Evolutionary conservation across 2,329 filamentous ascomycete genomes (phyloP).

Genomic region (Monilinia polystroma): DNA sequence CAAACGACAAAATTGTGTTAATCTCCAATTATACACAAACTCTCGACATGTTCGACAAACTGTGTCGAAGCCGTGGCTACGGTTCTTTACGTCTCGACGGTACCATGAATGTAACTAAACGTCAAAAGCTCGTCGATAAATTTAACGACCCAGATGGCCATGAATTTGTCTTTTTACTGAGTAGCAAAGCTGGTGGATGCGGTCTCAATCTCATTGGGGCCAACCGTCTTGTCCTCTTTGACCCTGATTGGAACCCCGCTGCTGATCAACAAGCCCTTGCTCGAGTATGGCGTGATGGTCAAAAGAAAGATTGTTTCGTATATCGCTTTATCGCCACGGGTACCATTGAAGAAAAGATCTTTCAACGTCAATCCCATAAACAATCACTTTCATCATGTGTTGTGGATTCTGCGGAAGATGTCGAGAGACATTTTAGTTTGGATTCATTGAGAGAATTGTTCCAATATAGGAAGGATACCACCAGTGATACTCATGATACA

Average conservation of each 20-base stretch:
- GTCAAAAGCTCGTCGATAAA: slow-evolving; percentile 93
- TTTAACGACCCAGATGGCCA: slow-evolving; percentile 91
- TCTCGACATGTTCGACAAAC: slow-evolving; percentile 86
- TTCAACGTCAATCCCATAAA: slow-evolving; percentile 97
- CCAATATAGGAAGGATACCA: slow-evolving; percentile 82
- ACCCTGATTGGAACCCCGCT: slow-evolving; percentile 97
- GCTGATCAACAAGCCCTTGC: slow-evolving; percentile 96
- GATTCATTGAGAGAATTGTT: slow-evolving; percentile 92
- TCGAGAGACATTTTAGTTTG: slow-evolving; percentile 92
- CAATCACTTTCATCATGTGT: slow-evolving; percentile 95
- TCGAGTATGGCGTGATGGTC: slow-evolving; percentile 96
- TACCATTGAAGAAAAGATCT: slow-evolving; percentile 98
- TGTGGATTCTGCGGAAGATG: slow-evolving; percentile 93
- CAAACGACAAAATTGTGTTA: slow-evolving; percentile 97
- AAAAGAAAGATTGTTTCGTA: slow-evolving; percentile 99
- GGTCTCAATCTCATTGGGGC: slow-evolving; percentile 94
- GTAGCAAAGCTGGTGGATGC: slow-evolving; percentile 93
- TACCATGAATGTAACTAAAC: slow-evolving; percentile 96
- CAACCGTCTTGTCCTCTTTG: slow-evolving; percentile 92
- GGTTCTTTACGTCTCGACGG: slow-evolving; percentile 88
- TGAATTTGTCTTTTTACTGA: slow-evolving; percentile 94
- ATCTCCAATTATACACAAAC: slow-evolving; percentile 99
- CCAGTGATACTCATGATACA: slow-evolving; percentile 93
- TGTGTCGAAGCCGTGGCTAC: slow-evolving; percentile 83
- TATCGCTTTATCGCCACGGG: slow-evolving; percentile 99